A percentile compares a stretch with the other conserved stretches of the same genome.
Evolutionary conservation across 2,329 filamentous ascomycete genomes (phyloP).

Genomic region (Coniochaeta ligniaria): DNA sequence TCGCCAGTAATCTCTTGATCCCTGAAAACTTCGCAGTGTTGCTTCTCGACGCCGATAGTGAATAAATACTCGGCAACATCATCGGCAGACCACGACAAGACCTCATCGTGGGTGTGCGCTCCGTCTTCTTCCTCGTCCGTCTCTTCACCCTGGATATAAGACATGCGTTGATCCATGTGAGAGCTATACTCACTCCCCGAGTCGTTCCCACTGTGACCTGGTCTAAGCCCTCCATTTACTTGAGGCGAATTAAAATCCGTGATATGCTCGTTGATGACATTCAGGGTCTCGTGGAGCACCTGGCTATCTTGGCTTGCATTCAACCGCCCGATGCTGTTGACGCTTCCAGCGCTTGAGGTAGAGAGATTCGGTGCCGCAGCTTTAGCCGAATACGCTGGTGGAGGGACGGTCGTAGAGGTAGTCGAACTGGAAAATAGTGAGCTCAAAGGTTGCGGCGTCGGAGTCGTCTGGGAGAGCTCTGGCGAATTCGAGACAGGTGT

Average conservation of each 20-base stretch:
- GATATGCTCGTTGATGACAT: constrained; percentile 77
- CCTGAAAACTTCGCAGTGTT: constrained; percentile 87
- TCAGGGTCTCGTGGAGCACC: constrained; percentile 19
- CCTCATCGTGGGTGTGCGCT: constrained; percentile 61
- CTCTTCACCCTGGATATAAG: constrained; percentile 90
- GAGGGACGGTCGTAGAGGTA: constrained; percentile 13
- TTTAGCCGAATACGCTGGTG: constrained; percentile 15
- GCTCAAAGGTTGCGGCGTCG: constrained; percentile 33
- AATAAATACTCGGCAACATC: constrained; percentile 88
- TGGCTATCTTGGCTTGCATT: constrained; percentile 40
- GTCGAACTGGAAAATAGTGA: constrained; percentile 27
- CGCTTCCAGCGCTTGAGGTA: constrained; percentile 20
- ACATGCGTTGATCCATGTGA: constrained; percentile 67
- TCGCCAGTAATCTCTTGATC: constrained; percentile 96
- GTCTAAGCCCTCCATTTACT: constrained; percentile 42
- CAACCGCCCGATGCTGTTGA: constrained; percentile 31
- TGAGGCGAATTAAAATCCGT: constrained; percentile 65
- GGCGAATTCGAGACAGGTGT: constrained; percentile 6
- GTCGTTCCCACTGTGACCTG: constrained; percentile 49
- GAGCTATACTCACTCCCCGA: constrained; percentile 89
- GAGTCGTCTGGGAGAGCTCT: constrained; percentile 20
- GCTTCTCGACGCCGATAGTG: constrained; percentile 74
- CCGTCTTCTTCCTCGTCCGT: constrained; percentile 86
- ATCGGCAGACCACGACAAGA: constrained; percentile 70
- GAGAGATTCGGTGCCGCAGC: constrained; percentile 14